A percentile compares a stretch with the other conserved stretches of the same genome.
These are phyloP conservation scores for Pseudogymnoascus sp. DNA, from an alignment of 2,329 filamentous ascomycete species.

Conservation along the genomic window DNA sequence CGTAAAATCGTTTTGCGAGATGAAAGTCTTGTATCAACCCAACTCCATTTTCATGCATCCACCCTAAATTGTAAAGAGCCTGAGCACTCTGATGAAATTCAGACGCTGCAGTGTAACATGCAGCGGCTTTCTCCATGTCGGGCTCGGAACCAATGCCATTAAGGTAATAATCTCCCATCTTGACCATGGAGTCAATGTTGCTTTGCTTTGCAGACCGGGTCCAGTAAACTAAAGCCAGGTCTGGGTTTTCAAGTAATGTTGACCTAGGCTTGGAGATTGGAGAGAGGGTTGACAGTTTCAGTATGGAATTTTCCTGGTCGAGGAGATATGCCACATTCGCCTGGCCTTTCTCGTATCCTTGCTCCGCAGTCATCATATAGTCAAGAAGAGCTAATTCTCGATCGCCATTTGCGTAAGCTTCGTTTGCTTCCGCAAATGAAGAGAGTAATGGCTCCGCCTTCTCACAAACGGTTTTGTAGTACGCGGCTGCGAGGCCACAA, in stretches of 20 bases:
- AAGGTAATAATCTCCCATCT: slow-evolving; percentile 98
- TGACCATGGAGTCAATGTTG: slow-evolving; percentile 89
- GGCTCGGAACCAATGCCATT: slow-evolving; percentile 63
- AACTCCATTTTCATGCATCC: slow-evolving; percentile 98
- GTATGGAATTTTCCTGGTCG: slow-evolving; percentile 50
- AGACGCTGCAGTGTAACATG: slow-evolving; percentile 86
- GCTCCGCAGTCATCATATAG: slow-evolving; percentile 66
- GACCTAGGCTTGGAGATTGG: slow-evolving; percentile 30
- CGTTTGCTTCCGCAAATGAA: slow-evolving; percentile 58
- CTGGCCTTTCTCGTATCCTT: slow-evolving; percentile 63
- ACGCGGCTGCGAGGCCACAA: slow-evolving; percentile 57
- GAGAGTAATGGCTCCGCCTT: slow-evolving; percentile 49
- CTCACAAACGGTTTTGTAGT: slow-evolving; percentile 57
- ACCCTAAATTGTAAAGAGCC: slow-evolving; percentile 92
- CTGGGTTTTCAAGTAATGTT: slow-evolving; percentile 46
- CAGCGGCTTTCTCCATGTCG: slow-evolving; percentile 78
- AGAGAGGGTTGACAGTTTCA: slow-evolving; percentile 35
- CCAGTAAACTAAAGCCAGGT: slow-evolving; percentile 70
- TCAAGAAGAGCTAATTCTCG: slow-evolving; percentile 55
- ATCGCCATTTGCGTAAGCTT: slow-evolving; percentile 56
- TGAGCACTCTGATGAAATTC: slow-evolving; percentile 90
- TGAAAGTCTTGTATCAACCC: slow-evolving; percentile 93
- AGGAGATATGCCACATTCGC: slow-evolving; percentile 66
- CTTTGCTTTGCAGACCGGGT: slow-evolving; percentile 86
- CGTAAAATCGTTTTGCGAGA: slow-evolving; percentile 92